Base-by-base conservation (phyloP, 2,329 filamentous ascomycete species). In the Cyclaneusma minus region DNA sequence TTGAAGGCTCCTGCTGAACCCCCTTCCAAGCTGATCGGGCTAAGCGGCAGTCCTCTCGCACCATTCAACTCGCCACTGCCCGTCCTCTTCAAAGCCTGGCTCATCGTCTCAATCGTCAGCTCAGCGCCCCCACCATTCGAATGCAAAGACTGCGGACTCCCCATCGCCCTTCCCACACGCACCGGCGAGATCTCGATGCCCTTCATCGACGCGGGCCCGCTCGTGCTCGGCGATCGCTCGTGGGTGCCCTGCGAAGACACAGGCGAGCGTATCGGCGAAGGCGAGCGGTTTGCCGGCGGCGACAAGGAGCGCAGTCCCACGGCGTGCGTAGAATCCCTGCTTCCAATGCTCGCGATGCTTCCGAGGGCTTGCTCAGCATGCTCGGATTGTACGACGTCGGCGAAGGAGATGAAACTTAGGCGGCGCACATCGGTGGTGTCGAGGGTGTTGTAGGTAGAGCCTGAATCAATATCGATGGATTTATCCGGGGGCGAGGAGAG, bases 331-430 rank as follows among this genome's bases (percentile, higher is more conserved):
- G 73, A 76, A 33, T 87, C 79, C 36, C 75, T 62, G 38, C 64
- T 73, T 24, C 66, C 61, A 19, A 53, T 47, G 28, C 36, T 33
- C 25, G 50, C 50, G 13, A 47, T 50, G 20, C 49, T 52, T 11
- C 60, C 56, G n/a, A n/a, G n/a, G 17, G 60, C 56, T 34, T 64
- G 56, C 31, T 72, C 66, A 16, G 68, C 69, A 42, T 87, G 80
- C 48, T 89, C 81, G 17, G 76, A 68, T 47, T 92, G 83, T 21
- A 95, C 83, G 7, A 95, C 83, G 43, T 95, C 87, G 34, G 87
- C 85, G 51, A 95, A 95, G 6, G 84, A 93, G 47, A 95, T 92
- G 55, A 95, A 95, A 49, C 80, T 89, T 35, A 95, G 56, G 13
- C 87, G 72, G 23, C 82, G 74, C 11, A 91, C 68, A 42, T 93